These are phyloP conservation scores for Nicotiana noctiflora DNA, from an alignment of 257 asterid genomes.

Conservation along the genomic window DNA sequence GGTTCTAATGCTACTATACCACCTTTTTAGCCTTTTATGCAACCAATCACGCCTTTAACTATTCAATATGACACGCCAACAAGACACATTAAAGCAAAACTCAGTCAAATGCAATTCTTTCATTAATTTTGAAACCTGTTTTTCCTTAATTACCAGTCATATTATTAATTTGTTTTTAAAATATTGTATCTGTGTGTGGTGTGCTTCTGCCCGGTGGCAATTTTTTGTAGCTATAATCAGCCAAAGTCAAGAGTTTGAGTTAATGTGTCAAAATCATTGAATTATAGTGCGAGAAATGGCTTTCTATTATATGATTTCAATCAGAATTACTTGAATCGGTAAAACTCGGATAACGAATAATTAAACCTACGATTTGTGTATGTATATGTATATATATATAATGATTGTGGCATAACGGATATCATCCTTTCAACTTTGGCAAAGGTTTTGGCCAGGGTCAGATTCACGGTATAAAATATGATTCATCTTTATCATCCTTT, in stretches of 20 bases:
- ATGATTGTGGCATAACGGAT: too few species aligned
- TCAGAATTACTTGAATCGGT: too few species aligned
- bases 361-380: too few species aligned
- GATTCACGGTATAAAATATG: too few species aligned
- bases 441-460: too few species aligned
- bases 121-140: not conserved
- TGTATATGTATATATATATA: too few species aligned
- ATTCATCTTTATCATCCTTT: too few species aligned
- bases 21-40: not conserved
- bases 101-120: not conserved
- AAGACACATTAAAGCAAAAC: not conserved
- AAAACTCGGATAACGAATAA: too few species aligned
- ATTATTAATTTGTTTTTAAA: not conserved
- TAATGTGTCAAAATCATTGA: not conserved
- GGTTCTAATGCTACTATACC: not conserved
- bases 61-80: not conserved
- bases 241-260: not conserved
- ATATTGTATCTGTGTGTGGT: not conserved
- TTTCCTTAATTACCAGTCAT: not conserved
- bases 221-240: not conserved
- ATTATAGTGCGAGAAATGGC: not conserved
- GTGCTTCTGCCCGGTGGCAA: not conserved
- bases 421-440: too few species aligned
- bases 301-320: not conserved
- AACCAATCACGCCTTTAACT: slow-evolving; percentile 2